Evolutionary conservation across 768 basidiomycete species (phyloP).

Genomic region (Phaeotremella fagi): DNA sequence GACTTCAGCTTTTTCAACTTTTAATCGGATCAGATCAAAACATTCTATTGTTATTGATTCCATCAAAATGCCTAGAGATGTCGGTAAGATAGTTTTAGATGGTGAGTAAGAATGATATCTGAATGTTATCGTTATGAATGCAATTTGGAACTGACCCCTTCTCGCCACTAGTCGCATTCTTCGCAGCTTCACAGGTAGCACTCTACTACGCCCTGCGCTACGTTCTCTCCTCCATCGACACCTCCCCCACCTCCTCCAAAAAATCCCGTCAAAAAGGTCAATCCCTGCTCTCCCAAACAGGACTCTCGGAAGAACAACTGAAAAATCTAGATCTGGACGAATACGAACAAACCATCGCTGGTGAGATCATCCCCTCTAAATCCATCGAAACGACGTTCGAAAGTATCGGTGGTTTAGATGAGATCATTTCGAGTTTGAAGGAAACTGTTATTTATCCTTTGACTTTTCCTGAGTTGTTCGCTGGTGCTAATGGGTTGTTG

Average conservation of each 20-base stretch:
- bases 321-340: slow-evolving; percentile 67
- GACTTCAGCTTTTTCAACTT: no score
- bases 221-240: slow-evolving; percentile 46
- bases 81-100: slow-evolving; percentile 43
- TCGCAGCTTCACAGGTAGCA: slow-evolving; percentile 47
- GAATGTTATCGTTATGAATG: no score
- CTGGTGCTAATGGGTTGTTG: slow-evolving; percentile 60
- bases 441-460: slow-evolving; percentile 96
- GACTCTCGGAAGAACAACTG: slow-evolving; percentile 44
- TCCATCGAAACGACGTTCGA: slow-evolving; percentile 40
- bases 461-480: slow-evolving; percentile 82
- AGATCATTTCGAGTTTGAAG: slow-evolving; percentile 79
- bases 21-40: no score
- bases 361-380: slow-evolving; percentile 65
- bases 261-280: slow-evolving; percentile 48
- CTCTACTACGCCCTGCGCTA: slow-evolving; percentile 50
- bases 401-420: slow-evolving; percentile 91
- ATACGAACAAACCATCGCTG: slow-evolving; percentile 90
- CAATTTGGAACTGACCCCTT: not conserved
- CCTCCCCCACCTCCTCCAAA: slow-evolving; percentile 34
- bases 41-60: not conserved
- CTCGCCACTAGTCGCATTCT: slow-evolving; percentile 41
- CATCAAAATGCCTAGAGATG: slow-evolving; percentile 39
- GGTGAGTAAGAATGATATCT: slow-evolving; percentile 33
- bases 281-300: slow-evolving; percentile 45